phyloP scores from a whole-genome alignment of 2,329 filamentous ascomycete species.

The Penicillium sp. region DNA sequence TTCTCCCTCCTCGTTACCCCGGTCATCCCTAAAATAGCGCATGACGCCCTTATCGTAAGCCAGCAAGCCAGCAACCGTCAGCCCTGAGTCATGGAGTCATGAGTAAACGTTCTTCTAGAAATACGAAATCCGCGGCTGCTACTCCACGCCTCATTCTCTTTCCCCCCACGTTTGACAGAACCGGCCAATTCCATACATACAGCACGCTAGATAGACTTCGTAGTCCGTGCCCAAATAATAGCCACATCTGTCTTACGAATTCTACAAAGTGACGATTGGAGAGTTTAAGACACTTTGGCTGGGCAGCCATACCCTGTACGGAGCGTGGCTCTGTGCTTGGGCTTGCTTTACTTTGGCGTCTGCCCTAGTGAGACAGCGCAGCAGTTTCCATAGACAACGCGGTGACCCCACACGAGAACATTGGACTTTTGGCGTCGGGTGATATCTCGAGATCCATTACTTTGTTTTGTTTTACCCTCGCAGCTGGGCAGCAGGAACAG shows the following conservation, averaged over 20 bases:
- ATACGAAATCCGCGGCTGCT: conserved; percentile 6
- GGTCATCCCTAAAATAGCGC: not conserved
- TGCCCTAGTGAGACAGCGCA: conserved; percentile 6
- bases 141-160: not conserved
- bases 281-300: conserved; percentile 17
- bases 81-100: conserved; percentile 11
- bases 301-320: not conserved
- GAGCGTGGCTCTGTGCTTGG: not conserved
- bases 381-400: conserved; percentile 9
- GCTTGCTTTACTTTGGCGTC: not conserved
- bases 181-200: not conserved
- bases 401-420: conserved; percentile 15
- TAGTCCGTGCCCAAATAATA: conserved; percentile 4
- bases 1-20: not conserved
- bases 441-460: conserved; percentile 2
- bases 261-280: conserved; percentile 6
- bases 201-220: not conserved
- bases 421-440: not conserved
- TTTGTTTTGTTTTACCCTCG: not conserved
- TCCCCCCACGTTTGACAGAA: not conserved
- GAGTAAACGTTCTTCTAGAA: not conserved
- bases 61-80: not conserved
- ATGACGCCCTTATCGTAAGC: not conserved
- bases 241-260: not conserved
- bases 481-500: not conserved